A percentile compares a stretch with the other conserved stretches of the same genome.
Evolutionary conservation across 805 yeast species (phyloP).

Genomic region (Zygosaccharomyces kombuchaensis): DNA sequence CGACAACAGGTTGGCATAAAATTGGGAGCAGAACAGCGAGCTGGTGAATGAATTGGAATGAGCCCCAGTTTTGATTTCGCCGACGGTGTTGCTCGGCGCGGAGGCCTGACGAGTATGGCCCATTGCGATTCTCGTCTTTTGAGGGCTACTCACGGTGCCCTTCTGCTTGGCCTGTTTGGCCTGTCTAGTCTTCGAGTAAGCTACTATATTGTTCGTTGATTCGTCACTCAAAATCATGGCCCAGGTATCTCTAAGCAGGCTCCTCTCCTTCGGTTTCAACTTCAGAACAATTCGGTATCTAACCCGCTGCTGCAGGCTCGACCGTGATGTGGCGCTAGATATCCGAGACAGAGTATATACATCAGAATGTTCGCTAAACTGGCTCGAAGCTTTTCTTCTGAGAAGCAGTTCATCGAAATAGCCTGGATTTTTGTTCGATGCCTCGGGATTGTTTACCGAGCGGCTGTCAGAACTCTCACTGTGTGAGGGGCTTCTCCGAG

Average conservation of each 20-base stretch:
- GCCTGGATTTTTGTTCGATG: not conserved
- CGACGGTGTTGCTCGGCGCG: not conserved
- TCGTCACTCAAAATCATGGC: slow-evolving; percentile 38
- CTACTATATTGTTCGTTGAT: slow-evolving; percentile 9
- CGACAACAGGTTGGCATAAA: slow-evolving; percentile 62
- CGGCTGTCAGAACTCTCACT: not conserved
- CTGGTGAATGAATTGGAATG: slow-evolving; percentile 38
- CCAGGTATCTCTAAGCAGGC: slow-evolving; percentile 39
- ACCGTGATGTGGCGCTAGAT: slow-evolving; percentile 17
- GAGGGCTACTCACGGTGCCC: not conserved
- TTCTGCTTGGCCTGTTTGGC: not conserved
- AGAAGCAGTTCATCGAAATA: not conserved
- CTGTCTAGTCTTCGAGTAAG: slow-evolving; percentile 4
- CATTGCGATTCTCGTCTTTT: not conserved
- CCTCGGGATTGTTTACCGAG: not conserved
- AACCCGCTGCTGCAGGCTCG: slow-evolving; percentile 19
- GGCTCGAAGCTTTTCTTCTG: not conserved
- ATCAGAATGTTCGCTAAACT: slow-evolving; percentile 5
- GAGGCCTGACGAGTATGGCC: slow-evolving; percentile 2
- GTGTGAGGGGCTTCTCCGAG: not conserved
- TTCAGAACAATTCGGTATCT: slow-evolving; percentile 30
- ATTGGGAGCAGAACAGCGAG: slow-evolving; percentile 69
- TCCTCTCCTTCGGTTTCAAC: slow-evolving; percentile 33
- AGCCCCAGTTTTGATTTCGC: slow-evolving; percentile 8
- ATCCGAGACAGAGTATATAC: slow-evolving; percentile 18